These are phyloP conservation scores for Haplographium delicatum DNA, from an alignment of 495 filamentous ascomycete species.

Conservation along the genomic window DNA sequence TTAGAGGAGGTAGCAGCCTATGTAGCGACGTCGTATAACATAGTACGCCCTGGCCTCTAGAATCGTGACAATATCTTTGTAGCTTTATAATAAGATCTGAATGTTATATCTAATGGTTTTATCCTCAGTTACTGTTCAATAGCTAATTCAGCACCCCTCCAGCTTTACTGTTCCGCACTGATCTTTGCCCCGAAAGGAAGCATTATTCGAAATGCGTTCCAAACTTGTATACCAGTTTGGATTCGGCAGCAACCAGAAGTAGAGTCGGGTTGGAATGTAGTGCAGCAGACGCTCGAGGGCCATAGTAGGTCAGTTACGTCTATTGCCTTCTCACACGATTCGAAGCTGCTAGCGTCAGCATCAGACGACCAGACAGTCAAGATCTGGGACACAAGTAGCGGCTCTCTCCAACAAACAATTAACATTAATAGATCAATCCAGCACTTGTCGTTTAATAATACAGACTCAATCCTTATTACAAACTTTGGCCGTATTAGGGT, in stretches of 20 bases:
- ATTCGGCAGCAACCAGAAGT: background rate
- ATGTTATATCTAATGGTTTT: too few relatives aligned
- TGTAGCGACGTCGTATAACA: background rate
- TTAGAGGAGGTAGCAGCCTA: background rate
- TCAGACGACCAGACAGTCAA: background rate
- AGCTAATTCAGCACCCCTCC: background rate
- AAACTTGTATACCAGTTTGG: background rate
- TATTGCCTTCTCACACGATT: background rate
- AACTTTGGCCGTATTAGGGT: background rate
- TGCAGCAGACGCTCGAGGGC: background rate
- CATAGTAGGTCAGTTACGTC: background rate
- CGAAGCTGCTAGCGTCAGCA: background rate
- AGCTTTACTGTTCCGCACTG: background rate
- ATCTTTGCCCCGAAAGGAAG: background rate
- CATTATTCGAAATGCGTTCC: background rate
- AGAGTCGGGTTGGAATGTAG: background rate
- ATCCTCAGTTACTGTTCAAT: background rate
- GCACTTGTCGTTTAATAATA: background rate
- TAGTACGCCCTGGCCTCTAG: background rate
- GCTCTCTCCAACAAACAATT: background rate
- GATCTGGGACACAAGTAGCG: background rate
- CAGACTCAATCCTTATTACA: background rate
- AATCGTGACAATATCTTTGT: background rate
- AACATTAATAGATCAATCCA: background rate
- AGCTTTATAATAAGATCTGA: background rate